phyloP scores from a whole-genome alignment of 2,329 filamentous ascomycete genomes.

The Trichoderma pleuroti region DNA sequence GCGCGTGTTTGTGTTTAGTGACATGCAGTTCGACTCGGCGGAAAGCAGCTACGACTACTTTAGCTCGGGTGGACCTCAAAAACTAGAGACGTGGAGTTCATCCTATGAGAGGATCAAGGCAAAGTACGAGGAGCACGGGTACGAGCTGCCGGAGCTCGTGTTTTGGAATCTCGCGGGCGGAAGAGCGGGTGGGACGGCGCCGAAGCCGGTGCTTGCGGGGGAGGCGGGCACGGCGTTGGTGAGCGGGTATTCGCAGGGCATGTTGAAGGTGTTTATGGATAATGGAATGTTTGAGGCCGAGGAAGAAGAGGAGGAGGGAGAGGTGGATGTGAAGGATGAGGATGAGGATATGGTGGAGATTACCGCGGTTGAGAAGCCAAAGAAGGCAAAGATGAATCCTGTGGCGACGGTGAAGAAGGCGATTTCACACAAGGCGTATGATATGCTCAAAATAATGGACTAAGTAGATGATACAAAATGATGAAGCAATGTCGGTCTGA shows the following conservation, averaged over 20 bases:
- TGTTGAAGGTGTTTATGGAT: constrained; percentile 57
- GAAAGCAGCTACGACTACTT: not conserved
- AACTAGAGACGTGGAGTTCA: constrained; percentile 34
- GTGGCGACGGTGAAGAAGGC: constrained; percentile 46
- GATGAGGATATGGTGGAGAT: not conserved
- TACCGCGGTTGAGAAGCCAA: constrained; percentile 18
- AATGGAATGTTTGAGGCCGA: constrained; percentile 44
- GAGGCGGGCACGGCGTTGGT: constrained; percentile 47
- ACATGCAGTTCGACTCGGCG: constrained; percentile 57
- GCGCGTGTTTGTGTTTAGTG: constrained; percentile 57
- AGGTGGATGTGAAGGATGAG: not conserved
- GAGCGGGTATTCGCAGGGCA: constrained; percentile 54
- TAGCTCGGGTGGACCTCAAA: not conserved
- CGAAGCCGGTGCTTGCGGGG: constrained; percentile 48
- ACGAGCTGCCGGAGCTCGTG: constrained; percentile 56
- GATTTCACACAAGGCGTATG: constrained; percentile 51
- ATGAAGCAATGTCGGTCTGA: not conserved
- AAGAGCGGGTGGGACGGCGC: constrained; percentile 31
- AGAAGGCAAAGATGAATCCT: constrained; percentile 44
- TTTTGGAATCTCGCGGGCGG: constrained; percentile 57
- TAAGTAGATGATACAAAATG: constrained; percentile 28
- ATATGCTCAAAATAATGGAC: constrained; percentile 54
- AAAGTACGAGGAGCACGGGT: constrained; percentile 46
- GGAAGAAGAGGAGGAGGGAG: not conserved
- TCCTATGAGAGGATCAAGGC: constrained; percentile 49